Evolutionary conservation across 768 basidiomycete species (phyloP), one percentile per base, ranked within the genome.

Genomic region (Suillus subluteus): DNA sequence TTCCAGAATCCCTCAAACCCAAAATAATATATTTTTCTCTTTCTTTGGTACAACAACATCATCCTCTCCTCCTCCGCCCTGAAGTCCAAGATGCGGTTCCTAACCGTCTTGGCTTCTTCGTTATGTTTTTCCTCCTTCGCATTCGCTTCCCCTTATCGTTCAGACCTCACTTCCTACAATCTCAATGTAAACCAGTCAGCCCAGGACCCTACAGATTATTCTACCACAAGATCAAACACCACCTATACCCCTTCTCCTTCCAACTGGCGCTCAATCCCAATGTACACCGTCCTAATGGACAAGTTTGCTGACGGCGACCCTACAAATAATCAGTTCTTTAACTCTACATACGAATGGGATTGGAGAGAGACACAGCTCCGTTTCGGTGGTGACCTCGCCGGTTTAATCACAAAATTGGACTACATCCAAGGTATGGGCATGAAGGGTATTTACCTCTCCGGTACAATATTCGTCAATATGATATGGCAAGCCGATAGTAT

Each of bases 291-390:
- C 72, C 88, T 97, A 62, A 78, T 96, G 70, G 96, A 98, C 85
- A 97, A 97, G 79, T 97, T 94, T 74, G 94, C 94, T 16, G 95
- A 97, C 71, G 96, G 96, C 1, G 92, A 95, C 75, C 96, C 96
- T 3, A 79, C 87, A 54, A 98, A 97, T 74, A 96, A 98, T 76
- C 93, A 97, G 81, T 96, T 82, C 77, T 98, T 95, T 74, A 83
- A 82, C 35, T 87, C 93, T 30, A 82, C 85, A 75, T 94, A 82
- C 77, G 96, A 98, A 76, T 87, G 84, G 73, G 96, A 97, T 80
- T 90, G 88, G 81, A 83, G 91, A 67, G 96, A 97, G 78, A 94
- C 94, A 0, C 93, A 96, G 73, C 84, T 97, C 21, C 89, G 96
- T 52, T 92, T 86, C 68, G 96, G 96, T 64, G 96, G 96, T 62